phyloP scores from a whole-genome alignment of 2,329 filamentous ascomycete genomes.

The Sporothrix schenckii region DNA sequence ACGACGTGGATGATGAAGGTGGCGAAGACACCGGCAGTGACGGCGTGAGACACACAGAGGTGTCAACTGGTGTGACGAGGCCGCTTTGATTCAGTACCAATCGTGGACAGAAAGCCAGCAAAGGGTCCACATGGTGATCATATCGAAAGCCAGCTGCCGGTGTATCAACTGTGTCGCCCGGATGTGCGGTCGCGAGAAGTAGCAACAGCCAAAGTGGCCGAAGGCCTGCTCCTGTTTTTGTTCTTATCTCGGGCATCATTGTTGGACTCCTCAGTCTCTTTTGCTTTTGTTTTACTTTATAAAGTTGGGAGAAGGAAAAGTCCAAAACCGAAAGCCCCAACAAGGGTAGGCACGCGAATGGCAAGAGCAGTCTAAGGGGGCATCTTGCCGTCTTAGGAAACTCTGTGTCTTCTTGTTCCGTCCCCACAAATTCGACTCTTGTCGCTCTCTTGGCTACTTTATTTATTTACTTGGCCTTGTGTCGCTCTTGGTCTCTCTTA shows the following conservation, averaged over 20 bases:
- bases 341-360: not conserved
- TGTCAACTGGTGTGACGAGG: not conserved
- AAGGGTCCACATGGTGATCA: not conserved
- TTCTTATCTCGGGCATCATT: conserved; percentile 1
- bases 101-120: not conserved
- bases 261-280: not conserved
- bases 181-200: not conserved
- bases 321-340: not conserved
- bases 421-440: conserved; percentile 4
- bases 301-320: not conserved
- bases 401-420: not conserved
- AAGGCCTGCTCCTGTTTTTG: not conserved
- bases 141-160: not conserved
- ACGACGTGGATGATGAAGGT: no score
- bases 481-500: not conserved
- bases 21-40: not conserved
- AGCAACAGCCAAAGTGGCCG: conserved; percentile 5
- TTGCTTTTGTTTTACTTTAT: not conserved
- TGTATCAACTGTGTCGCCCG: not conserved
- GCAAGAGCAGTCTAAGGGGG: not conserved
- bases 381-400: conserved; percentile 16
- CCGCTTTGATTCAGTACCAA: not conserved
- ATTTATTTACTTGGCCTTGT: not conserved
- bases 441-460: not conserved
- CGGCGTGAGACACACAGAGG: conserved; percentile 12